These are phyloP conservation scores for Lathyrus tuberosus DNA, from an alignment of 306 rosid species.

Conservation along the genomic window DNA sequence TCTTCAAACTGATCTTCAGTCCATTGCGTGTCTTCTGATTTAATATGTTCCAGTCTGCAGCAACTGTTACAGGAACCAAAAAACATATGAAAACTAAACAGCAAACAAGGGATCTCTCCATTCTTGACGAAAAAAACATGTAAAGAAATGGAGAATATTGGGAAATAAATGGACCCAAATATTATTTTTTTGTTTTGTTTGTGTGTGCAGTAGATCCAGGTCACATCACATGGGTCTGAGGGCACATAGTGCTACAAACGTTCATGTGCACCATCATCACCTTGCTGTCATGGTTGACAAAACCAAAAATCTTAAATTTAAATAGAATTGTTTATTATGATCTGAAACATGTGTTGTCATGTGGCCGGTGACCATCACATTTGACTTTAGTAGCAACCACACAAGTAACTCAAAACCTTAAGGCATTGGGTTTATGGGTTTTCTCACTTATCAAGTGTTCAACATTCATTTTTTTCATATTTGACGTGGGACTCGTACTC, in stretches of 20 bases:
- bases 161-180: conserved; percentile 12
- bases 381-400: too few relatives aligned
- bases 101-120: conserved; percentile 36
- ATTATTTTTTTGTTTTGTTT: neutral
- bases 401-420: too few relatives aligned
- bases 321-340: conserved; percentile 5
- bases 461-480: too few relatives aligned
- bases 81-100: conserved; percentile 32
- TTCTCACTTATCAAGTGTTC: too few relatives aligned
- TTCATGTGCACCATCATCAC: conserved; percentile 25
- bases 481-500: too few relatives aligned
- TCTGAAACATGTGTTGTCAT: neutral
- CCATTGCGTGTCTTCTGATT: conserved; percentile 31
- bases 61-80: conserved; percentile 36
- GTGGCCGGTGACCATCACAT: too few relatives aligned
- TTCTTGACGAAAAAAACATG: neutral
- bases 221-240: conserved; percentile 45
- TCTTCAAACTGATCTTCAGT: conserved; percentile 52
- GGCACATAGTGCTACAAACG: conserved; percentile 7
- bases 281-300: conserved; percentile 41
- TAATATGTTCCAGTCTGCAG: conserved; percentile 50
- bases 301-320: conserved; percentile 9
- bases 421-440: too few relatives aligned
- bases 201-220: conserved; percentile 35
- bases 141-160: conserved; percentile 17